These are phyloP conservation scores for Suillus variegatus DNA, from an alignment of 768 basidiomycete genomes.

Conservation along the genomic window DNA sequence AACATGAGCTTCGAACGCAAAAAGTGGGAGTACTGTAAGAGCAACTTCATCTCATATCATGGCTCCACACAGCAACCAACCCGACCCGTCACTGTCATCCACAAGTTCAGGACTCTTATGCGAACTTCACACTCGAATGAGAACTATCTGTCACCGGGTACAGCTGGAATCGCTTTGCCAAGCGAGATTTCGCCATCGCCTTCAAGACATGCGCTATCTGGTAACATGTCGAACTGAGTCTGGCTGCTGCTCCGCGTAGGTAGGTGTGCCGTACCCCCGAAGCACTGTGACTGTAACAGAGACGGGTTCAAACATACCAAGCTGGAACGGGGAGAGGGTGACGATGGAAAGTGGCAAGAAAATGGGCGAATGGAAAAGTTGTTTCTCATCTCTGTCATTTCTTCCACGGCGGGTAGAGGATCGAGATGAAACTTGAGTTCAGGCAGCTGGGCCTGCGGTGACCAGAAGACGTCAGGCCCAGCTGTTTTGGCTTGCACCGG, in stretches of 20 bases:
- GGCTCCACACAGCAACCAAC: background rate
- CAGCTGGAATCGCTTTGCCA: background rate
- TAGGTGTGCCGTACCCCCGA: background rate
- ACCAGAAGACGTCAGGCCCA: constrained; percentile 11
- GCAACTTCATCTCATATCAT: background rate
- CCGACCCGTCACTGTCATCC: background rate
- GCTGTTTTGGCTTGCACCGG: constrained; percentile 14
- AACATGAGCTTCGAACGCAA: background rate
- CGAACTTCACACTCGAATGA: background rate
- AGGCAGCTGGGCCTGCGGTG: constrained; percentile 7
- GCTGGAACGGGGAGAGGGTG: constrained; percentile 11
- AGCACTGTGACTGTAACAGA: background rate
- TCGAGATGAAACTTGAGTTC: constrained; percentile 1
- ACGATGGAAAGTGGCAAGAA: background rate
- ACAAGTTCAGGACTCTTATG: background rate
- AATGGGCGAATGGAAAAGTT: background rate
- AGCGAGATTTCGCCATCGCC: background rate
- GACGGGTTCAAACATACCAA: background rate
- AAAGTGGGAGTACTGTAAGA: background rate
- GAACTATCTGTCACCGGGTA: background rate
- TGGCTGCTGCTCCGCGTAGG: background rate
- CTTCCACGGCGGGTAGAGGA: background rate
- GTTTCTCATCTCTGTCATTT: constrained; percentile 1
- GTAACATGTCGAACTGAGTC: background rate
- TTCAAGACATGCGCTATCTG: background rate